Evolutionary conservation across 257 asterid species (phyloP), one percentile per base, ranked within the genome.

Genomic region (Parsonsia alboflavescens): DNA sequence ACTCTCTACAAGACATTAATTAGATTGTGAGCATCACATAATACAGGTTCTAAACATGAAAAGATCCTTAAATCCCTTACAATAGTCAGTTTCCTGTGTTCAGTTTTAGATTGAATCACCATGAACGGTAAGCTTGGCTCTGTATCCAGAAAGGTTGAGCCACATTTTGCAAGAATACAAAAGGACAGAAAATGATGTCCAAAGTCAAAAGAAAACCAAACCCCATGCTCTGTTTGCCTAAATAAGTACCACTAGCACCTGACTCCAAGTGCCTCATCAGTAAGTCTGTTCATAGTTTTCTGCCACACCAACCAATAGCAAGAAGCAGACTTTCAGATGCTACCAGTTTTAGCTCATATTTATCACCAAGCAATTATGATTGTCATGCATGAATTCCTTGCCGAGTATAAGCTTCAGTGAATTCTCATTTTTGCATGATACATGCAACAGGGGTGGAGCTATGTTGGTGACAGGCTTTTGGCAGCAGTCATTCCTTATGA

Each of bases 401-500:
- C 61, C 67, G 6, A 15, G 45, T 1, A 2, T 6, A 53, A 19
- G 9, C 46, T 62, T 53, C 7, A 30, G 52, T 49, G 2, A 17
- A 10, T 50, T 64, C 68, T 50, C 67, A 68, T 57, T 50, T n/a
- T 65, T 73, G 21, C 15, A 50, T 17, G 5, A 21, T 58, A 39
- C 21, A 62, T 77, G 73, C 41, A 73, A 73, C 82, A 93, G 97
- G 98, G 96, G 69, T 89, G 96, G 96, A 93, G 97, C 83, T 93
- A 91, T 77, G 96, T 89, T 45, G 96, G 98, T 0, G 96, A 93
- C 24, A 83, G 97, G 77, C 97, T 91, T 79, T 85, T 91, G 65
- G 88, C 97, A 6, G 97, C 97, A 11, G 97, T 91, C 73, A 79
- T 91, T 78, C 97, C 97, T 12, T 88, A 93, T 58, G 97, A 93